phyloP scores from a whole-genome alignment of 23 red algal species.

The Rhodosorus marinus region DNA sequence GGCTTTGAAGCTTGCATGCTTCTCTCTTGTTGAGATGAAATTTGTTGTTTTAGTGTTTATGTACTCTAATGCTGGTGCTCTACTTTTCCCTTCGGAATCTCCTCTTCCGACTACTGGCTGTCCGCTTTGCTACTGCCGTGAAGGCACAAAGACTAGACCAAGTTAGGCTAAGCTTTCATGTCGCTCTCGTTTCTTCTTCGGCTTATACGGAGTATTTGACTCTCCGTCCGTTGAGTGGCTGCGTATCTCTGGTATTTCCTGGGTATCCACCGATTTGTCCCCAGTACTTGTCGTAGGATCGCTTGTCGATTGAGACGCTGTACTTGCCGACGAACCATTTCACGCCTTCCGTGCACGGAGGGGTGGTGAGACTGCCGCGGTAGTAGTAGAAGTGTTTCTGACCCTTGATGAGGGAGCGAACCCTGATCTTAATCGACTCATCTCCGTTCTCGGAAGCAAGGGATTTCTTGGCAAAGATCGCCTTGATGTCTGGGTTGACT shows the following conservation, averaged over 20 bases:
- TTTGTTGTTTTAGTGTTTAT: too few relatives aligned
- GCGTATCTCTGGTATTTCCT: background rate
- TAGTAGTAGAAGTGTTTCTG: constrained; percentile 13
- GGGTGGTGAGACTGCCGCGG: constrained; percentile 44
- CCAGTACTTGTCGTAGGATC: background rate
- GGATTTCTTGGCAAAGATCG: background rate
- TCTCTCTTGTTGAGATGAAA: too few relatives aligned
- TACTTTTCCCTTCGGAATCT: too few relatives aligned
- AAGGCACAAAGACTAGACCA: too few relatives aligned
- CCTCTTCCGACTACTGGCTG: too few relatives aligned
- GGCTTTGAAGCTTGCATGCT: too few relatives aligned
- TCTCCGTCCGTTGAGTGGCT: background rate
- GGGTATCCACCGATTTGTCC: background rate
- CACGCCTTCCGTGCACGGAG: constrained; percentile 57
- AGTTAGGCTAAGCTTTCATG: too few relatives aligned
- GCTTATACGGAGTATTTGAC: too few relatives aligned
- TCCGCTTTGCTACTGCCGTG: too few relatives aligned
- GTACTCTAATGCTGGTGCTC: too few relatives aligned
- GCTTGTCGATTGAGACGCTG: background rate
- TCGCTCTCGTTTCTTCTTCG: too few relatives aligned
- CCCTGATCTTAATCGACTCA: background rate
- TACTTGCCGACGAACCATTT: constrained; percentile 6
- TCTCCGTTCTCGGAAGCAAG: background rate
- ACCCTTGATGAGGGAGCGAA: background rate
- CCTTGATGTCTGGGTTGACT: background rate